Evolutionary conservation across 257 asterid species (phyloP), one percentile per base, ranked within the genome.

Genomic region (Verbena officinalis): DNA sequence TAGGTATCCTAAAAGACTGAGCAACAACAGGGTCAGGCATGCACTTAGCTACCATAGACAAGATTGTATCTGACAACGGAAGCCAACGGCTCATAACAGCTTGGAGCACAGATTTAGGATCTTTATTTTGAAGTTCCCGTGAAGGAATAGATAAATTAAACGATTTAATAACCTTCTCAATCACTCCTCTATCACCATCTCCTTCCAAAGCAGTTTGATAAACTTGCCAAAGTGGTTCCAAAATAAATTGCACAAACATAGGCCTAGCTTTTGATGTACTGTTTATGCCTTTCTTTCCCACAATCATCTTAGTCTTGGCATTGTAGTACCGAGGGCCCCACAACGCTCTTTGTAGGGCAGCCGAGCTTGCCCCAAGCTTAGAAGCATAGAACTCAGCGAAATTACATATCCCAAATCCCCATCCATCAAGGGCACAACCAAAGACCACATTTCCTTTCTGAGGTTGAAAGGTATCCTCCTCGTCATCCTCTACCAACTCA

Each of bases 1-100:
- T 84, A 15, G 93, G 68, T 71, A 89, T 75, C 36, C 97, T 87
- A 64, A 79, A 82, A 67, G 93, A 66, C 84, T 92, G 98, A 59
- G 96, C 96, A 60, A 80, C 45, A 52, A 74, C 56, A 39, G 97
- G 98, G 61, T 92, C 86, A 38, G 98, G 97, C 72, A 89, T 42
- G 75, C 86, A 80, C 59, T 82, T 81, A 30, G 73, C 84, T 36
- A 85, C 96, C 90, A 87, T 89, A 40, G 95, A 82, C 83, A 92
- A 84, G 59, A 92, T 72, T 9, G 97, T 66, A 60, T 82, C 78
- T 0, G 98, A 79, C 74, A 92, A 69, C 16, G 98, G 98, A 77
- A 92, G 92, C 98, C 98, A 92, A 22, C 90, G 87, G 71, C 95
- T 85, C 93, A 92, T 75, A 49, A 92, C 95, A 68, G 97, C 80